phyloP scores from a whole-genome alignment of 2,329 filamentous ascomycete genomes.

The Xylaria sp. region DNA sequence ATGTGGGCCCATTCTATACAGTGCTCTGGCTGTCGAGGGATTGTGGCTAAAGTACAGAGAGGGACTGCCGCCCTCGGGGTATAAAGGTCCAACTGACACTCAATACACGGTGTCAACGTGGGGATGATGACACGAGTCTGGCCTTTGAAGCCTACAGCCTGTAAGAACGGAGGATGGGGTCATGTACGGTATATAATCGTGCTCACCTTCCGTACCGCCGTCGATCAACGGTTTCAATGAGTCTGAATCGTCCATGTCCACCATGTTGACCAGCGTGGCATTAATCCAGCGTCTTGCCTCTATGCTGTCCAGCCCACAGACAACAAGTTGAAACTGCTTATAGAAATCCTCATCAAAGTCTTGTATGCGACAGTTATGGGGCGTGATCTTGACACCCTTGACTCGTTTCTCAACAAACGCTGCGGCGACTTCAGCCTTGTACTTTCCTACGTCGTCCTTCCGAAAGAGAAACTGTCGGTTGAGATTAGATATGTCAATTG shows the following conservation, averaged over 20 bases:
- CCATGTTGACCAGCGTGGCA: constrained; percentile 86
- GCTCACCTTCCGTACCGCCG: constrained; percentile 84
- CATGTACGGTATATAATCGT: constrained; percentile 3
- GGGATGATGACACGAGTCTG: constrained; percentile 92
- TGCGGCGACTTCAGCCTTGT: constrained; percentile 91
- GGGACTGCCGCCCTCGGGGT: constrained; percentile 96
- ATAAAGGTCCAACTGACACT: constrained; percentile 98
- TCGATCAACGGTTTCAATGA: constrained; percentile 93
- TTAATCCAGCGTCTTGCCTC: constrained; percentile 99
- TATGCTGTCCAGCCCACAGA: constrained; percentile 95
- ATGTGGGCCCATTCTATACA: constrained; percentile 99
- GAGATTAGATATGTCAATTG: constrained; percentile 96
- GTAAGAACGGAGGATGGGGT: constrained; percentile 23
- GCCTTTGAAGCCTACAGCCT: constrained; percentile 82
- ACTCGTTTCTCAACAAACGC: constrained; percentile 89
- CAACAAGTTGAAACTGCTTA: constrained; percentile 91
- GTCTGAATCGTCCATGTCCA: constrained; percentile 81
- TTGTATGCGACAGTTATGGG: constrained; percentile 93
- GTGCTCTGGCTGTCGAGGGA: constrained; percentile 95
- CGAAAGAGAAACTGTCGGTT: constrained; percentile 98
- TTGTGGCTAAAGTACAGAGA: constrained; percentile 93
- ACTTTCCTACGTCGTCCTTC: constrained; percentile 86
- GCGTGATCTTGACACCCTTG: constrained; percentile 88
- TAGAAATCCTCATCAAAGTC: constrained; percentile 97
- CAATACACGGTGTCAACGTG: constrained; percentile 92